These are phyloP conservation scores for Pyrenochaeta sp. DNA, from an alignment of 2,329 filamentous ascomycete genomes.

Conservation along the genomic window DNA sequence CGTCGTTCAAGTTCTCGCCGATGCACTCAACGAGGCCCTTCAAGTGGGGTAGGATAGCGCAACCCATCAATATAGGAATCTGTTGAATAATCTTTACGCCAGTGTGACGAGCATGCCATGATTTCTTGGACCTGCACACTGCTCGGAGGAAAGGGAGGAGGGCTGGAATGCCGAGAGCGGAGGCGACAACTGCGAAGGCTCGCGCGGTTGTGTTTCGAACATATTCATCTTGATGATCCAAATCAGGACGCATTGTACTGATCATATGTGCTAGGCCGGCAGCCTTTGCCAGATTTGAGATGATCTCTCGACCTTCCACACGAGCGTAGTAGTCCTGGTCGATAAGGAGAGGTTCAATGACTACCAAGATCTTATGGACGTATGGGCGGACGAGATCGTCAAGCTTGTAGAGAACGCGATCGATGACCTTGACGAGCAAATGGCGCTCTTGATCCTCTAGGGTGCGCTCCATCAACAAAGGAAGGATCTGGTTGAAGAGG, in stretches of 20 bases:
- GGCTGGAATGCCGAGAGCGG: conserved; percentile 92
- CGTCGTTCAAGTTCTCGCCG: conserved; percentile 92
- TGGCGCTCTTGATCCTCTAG: conserved; percentile 98
- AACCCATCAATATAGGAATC: conserved; percentile 98
- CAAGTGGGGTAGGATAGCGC: conserved; percentile 91
- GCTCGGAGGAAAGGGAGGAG: conserved; percentile 93
- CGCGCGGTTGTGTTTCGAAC: conserved; percentile 96
- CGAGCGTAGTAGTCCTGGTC: conserved; percentile 99
- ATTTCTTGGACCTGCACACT: conserved; percentile 97
- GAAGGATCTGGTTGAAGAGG: conserved; percentile 96
- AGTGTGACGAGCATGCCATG: conserved; percentile 96
- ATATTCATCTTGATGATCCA: conserved; percentile 98
- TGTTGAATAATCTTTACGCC: conserved; percentile 99
- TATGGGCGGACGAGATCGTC: conserved; percentile 96
- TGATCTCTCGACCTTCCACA: conserved; percentile 97
- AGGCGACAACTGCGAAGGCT: conserved; percentile 96
- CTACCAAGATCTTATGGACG: conserved; percentile 97
- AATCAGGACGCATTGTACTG: conserved; percentile 98
- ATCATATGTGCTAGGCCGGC: conserved; percentile 99
- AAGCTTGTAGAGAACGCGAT: conserved; percentile 97
- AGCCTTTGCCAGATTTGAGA: conserved; percentile 96
- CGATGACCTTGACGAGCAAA: conserved; percentile 98
- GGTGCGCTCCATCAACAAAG: conserved; percentile 96
- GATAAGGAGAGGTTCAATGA: conserved; percentile 98
- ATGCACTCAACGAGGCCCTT: conserved; percentile 98